Conservation (phyloP, 805 yeast genomes). For the Lachancea sp. region DNA sequence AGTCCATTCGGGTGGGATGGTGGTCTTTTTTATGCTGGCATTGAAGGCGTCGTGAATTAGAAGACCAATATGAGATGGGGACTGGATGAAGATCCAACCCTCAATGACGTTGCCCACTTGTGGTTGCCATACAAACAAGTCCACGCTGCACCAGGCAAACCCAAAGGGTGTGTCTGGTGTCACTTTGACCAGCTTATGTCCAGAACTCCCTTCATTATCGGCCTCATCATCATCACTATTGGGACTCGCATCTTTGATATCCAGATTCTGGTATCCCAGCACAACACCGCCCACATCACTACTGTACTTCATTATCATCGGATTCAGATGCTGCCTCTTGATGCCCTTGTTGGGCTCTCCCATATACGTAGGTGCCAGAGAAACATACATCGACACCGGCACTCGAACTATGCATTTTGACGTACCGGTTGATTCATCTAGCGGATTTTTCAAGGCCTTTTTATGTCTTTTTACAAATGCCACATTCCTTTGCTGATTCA, state of each 20-base stretch:
- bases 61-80: conserved; percentile 91
- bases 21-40: conserved; percentile 79
- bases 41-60: conserved; percentile 90
- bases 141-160: conserved; percentile 80
- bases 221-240: too few species aligned
- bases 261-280: conserved; percentile 65
- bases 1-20: conserved; percentile 81
- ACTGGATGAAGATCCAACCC: conserved; percentile 85
- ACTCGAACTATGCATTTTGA: conserved; percentile 31
- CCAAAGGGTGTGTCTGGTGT: conserved; percentile 81
- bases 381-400: conserved; percentile 57
- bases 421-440: conserved; percentile 23
- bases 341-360: conserved; percentile 71
- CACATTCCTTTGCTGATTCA: conserved; percentile 15
- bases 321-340: conserved; percentile 82
- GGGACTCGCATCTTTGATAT: conserved; percentile 41
- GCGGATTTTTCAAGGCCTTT: conserved; percentile 24
- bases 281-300: conserved; percentile 74
- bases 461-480: conserved; percentile 28
- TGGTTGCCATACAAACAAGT: conserved; percentile 85
- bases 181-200: conserved; percentile 50
- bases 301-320: conserved; percentile 77
- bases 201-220: too few species aligned
- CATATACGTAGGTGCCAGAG: conserved; percentile 79
- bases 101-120: conserved; percentile 78